Evolutionary conservation across 345 rosid genomes (phyloP).

Genomic region (Linum lewisii): DNA sequence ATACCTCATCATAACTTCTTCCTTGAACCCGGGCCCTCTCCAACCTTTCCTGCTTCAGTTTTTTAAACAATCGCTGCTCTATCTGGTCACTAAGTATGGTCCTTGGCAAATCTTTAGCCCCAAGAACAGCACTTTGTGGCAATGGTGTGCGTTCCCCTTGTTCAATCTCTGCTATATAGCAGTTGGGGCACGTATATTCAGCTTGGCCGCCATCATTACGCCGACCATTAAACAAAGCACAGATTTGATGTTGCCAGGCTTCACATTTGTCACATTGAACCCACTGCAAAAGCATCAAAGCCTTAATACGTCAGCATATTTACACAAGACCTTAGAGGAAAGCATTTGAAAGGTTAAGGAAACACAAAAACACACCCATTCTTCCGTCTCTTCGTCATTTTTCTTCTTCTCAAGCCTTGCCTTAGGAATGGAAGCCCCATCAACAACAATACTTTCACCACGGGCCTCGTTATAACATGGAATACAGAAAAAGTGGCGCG

Average conservation of each 20-base stretch:
- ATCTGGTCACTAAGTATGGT: constrained; percentile 41
- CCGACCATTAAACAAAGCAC: constrained; percentile 95
- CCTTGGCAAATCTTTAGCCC: constrained; percentile 48
- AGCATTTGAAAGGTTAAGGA: constrained; percentile 4
- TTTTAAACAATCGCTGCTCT: constrained; percentile 37
- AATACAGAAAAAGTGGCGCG: constrained; percentile 85
- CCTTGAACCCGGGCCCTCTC: constrained; percentile 71
- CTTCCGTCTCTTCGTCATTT: constrained; percentile 98
- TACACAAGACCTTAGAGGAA: constrained; percentile 13
- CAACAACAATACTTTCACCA: constrained; percentile 66
- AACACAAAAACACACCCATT: constrained; percentile 53
- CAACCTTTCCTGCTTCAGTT: constrained; percentile 35
- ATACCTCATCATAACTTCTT: constrained; percentile 85
- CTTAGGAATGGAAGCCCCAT: constrained; percentile 58
- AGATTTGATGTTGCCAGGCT: constrained; percentile 99
- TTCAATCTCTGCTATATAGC: constrained; percentile 36
- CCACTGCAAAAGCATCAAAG: constrained; percentile 58
- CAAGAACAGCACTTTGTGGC: constrained; percentile 16
- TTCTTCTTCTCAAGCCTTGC: constrained; percentile 91
- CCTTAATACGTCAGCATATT: constrained; percentile 11
- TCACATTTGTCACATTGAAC: constrained; percentile 99
- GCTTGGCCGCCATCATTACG: constrained; percentile 99
- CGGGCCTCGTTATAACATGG: constrained; percentile 96
- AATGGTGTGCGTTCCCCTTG: constrained; percentile 12
- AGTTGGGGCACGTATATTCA: constrained; percentile 97